Evolutionary conservation across 179 eudicot species (phyloP).

Genomic region (Gypsophila paniculata): DNA sequence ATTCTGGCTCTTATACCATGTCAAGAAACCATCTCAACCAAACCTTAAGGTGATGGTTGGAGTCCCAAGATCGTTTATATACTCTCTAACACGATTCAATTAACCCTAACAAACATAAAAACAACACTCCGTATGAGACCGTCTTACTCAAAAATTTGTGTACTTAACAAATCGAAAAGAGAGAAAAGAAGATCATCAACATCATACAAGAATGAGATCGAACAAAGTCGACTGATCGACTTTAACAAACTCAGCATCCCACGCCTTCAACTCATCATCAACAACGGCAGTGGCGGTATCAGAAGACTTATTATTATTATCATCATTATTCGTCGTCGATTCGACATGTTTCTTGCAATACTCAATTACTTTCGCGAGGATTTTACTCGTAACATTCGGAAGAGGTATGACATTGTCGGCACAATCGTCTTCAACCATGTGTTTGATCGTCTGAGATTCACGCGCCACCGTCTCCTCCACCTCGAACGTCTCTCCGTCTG

Average conservation of each 20-base stretch:
- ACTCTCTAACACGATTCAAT: too few relatives aligned
- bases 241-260: conserved; percentile 55
- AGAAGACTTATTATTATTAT: not conserved
- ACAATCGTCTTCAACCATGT: conserved; percentile 53
- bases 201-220: conserved; percentile 48
- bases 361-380: conserved; percentile 51
- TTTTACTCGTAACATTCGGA: conserved; percentile 50
- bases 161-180: not conserved
- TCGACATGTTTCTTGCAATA: conserved; percentile 59
- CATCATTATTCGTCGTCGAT: not conserved
- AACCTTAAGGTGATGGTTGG: too few relatives aligned
- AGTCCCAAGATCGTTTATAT: too few relatives aligned
- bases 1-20: too few relatives aligned
- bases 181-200: not conserved
- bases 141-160: not conserved
- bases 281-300: conserved; percentile 18
- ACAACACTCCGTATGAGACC: too few relatives aligned
- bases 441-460: conserved; percentile 57
- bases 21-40: too few relatives aligned
- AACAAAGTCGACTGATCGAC: conserved; percentile 54
- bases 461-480: conserved; percentile 46
- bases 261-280: conserved; percentile 44
- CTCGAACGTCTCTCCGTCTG: conserved; percentile 56
- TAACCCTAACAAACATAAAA: too few relatives aligned
- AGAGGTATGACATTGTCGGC: conserved; percentile 48